phyloP scores from a whole-genome alignment of 345 rosid species.

The Euphorbia peplus region DNA sequence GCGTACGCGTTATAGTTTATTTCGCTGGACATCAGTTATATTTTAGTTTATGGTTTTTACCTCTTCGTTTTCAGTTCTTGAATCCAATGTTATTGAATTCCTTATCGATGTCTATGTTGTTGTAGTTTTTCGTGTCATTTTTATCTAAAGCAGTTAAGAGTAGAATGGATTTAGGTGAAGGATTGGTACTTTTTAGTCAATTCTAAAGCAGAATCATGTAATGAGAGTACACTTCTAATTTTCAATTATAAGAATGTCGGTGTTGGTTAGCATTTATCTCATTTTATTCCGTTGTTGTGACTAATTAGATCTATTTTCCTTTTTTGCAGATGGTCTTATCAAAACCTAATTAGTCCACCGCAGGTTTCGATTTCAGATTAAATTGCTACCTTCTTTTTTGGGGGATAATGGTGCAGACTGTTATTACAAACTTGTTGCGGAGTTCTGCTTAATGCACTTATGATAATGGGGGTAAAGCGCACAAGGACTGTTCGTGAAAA shows the following conservation, averaged over 20 bases:
- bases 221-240: background rate
- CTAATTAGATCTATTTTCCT: background rate
- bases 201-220: too few relatives aligned
- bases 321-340: background rate
- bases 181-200: background rate
- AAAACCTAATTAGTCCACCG: background rate
- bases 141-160: background rate
- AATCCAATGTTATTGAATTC: background rate
- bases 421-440: background rate
- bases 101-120: background rate
- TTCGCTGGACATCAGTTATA: too few relatives aligned
- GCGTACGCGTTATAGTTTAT: too few relatives aligned
- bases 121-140: background rate
- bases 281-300: background rate
- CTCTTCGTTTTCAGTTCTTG: background rate
- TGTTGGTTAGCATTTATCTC: background rate
- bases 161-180: background rate
- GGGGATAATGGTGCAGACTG: background rate
- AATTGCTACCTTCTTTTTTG: background rate
- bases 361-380: background rate
- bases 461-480: slow-evolving; percentile 19
- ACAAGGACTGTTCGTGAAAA: background rate
- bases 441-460: background rate
- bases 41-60: background rate
- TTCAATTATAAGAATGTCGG: too few relatives aligned